Percentiles rank a stretch among this genome's conserved stretches.
Conservation (phyloP, 768 basidiomycete genomes). For the Pseudohyphozyma bogoriensis region DNA sequence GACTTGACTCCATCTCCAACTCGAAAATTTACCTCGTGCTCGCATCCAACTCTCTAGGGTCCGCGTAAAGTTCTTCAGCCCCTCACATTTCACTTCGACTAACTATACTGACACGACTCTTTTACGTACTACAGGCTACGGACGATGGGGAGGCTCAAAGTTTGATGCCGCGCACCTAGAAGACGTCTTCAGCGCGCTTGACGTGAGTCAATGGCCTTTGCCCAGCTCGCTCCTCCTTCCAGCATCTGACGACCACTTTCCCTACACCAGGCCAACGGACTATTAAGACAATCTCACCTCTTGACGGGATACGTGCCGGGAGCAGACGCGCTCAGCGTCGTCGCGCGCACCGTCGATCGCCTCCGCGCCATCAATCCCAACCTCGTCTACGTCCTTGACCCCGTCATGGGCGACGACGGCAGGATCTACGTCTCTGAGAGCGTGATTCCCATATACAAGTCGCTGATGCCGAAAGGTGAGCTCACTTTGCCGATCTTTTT, state of each 20-base stretch:
- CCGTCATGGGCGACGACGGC: slow-evolving; percentile 89
- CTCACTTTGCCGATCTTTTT: background rate
- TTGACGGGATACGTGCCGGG: slow-evolving; percentile 87
- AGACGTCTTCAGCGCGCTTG: slow-evolving; percentile 61
- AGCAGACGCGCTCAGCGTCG: slow-evolving; percentile 60
- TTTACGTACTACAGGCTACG: slow-evolving; percentile 59
- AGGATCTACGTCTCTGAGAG: slow-evolving; percentile 76
- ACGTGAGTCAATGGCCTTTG: slow-evolving; percentile 35
- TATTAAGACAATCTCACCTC: slow-evolving; percentile 60
- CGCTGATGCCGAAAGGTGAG: slow-evolving; percentile 32
- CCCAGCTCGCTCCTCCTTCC: background rate
- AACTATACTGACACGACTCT: background rate
- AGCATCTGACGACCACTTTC: background rate
- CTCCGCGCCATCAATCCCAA: slow-evolving; percentile 52
- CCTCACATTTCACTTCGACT: too few relatives aligned
- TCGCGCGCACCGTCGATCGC: slow-evolving; percentile 53
- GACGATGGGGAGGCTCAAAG: slow-evolving; percentile 65
- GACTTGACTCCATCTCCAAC: too few relatives aligned
- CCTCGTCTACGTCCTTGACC: slow-evolving; percentile 80
- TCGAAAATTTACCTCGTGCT: background rate
- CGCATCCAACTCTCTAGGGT: slow-evolving; percentile 9
- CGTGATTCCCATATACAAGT: slow-evolving; percentile 75
- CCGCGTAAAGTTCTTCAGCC: slow-evolving; percentile 5
- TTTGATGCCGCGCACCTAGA: slow-evolving; percentile 67
- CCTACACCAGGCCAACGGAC: slow-evolving; percentile 45